Evolutionary conservation across 2,329 filamentous ascomycete genomes (phyloP), one percentile per base, ranked within the genome.

Genomic region (Penicillium sp.): DNA sequence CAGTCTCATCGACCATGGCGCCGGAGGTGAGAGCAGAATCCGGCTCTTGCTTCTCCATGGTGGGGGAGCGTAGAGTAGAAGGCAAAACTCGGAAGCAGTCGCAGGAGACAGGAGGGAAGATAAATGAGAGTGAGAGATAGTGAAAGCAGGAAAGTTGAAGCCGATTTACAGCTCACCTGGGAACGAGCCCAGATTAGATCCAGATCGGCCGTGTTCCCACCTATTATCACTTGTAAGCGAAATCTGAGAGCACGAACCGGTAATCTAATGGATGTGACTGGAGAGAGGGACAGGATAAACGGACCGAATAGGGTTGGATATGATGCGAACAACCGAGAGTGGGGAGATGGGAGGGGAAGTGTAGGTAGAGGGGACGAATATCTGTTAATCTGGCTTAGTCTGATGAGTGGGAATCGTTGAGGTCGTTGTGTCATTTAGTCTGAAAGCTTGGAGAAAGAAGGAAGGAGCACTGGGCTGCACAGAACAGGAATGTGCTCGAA

Each of bases 1-100:
- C 59, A 13, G 51, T 56, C 42, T 60, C 61, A 15, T 64, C 57
- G 39, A 54, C 51, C 48, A 42, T 47, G 18, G 50, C 46, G 40
- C 52, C 49, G 18, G 52, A 46, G 49, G 58, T 56, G 9, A 57
- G 43, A 40, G 59, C 59, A 51, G 62, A 48, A 42, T 28, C 41
- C 7, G 61, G 54, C 40, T 64, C 54, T 23, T 46, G 35, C 40
- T 57, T 59, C 54, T 58, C 57, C 57, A 59, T 58, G 28, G 13
- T 41, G 42, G 45, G 9, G 2, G 10, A 39, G 31, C 32, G 37
- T 33, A 44, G 43, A 27, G 23, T 18, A 28, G 41, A 40, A 7
- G 7, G 25, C 46, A 42, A 15, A 7, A 28, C 18, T 42, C 39
- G 3, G 4, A 32, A n/a, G 33, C 4, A 37, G 33, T 37, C 15